These are phyloP conservation scores for Puccinia coronata DNA, from an alignment of 1,284 basidiomycete species.

Conservation along the genomic window DNA sequence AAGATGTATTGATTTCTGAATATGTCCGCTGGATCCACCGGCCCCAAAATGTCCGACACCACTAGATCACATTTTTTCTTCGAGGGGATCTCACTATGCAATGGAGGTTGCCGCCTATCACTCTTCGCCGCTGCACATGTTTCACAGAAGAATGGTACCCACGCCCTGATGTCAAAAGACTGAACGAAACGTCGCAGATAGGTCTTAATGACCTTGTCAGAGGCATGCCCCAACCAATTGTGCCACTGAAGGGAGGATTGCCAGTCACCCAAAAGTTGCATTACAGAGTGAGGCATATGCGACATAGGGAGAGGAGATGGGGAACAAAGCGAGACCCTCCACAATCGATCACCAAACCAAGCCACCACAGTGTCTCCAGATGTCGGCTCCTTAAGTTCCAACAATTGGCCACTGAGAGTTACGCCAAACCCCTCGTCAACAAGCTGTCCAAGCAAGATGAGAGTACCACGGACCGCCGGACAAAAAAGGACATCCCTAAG, in stretches of 20 bases:
- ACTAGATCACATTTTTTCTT: too few relatives aligned
- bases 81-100: background rate
- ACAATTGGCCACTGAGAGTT: background rate
- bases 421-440: background rate
- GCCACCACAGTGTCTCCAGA: background rate
- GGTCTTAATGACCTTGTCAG: background rate
- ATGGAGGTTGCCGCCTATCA: background rate
- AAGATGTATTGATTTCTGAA: too few relatives aligned
- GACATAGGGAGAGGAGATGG: background rate
- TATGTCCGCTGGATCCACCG: too few relatives aligned
- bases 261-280: background rate
- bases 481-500: background rate
- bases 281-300: background rate
- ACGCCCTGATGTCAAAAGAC: background rate
- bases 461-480: background rate
- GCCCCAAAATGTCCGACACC: too few relatives aligned
- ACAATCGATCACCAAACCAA: background rate
- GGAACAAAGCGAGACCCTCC: background rate
- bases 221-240: background rate
- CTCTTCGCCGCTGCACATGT: constrained; percentile 10
- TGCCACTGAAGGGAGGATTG: background rate
- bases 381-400: background rate
- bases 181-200: background rate
- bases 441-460: background rate
- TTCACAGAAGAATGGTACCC: constrained; percentile 12